phyloP scores from a whole-genome alignment of 345 rosid genomes.

The Noccaea caerulescens region DNA sequence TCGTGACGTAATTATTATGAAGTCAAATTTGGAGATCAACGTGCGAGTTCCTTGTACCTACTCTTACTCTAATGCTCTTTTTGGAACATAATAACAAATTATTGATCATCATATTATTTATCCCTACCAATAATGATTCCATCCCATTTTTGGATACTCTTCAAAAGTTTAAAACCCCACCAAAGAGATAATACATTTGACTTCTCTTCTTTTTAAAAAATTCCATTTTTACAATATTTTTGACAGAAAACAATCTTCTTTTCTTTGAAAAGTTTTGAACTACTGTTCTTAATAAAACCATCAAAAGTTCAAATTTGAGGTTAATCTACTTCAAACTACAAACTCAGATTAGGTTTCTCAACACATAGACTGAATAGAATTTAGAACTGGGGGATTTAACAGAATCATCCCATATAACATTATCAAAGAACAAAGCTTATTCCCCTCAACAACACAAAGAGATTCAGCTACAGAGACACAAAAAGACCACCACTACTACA shows the following conservation, averaged over 20 bases:
- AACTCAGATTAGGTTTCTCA: constrained; percentile 13
- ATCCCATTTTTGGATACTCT: constrained; percentile 35
- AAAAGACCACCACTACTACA: constrained; percentile 32
- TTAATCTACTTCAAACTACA: constrained; percentile 9
- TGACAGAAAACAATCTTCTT: constrained; percentile 6
- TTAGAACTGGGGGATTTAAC: neutral
- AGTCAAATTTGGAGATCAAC: constrained; percentile 20
- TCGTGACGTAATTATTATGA: constrained; percentile 25
- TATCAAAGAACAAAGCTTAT: constrained; percentile 33
- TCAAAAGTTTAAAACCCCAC: constrained; percentile 30
- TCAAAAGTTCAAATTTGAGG: constrained; percentile 24
- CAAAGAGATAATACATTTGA: constrained; percentile 16
- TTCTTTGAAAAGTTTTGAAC: constrained; percentile 1
- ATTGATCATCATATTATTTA: constrained; percentile 35
- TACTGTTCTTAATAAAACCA: neutral
- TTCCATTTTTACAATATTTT: neutral
- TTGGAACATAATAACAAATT: constrained; percentile 31
- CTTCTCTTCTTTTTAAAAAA: neutral
- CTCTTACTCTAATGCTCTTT: constrained; percentile 24
- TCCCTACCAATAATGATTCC: constrained; percentile 39
- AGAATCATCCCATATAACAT: constrained; percentile 33
- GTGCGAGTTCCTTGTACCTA: constrained; percentile 23
- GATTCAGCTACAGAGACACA: constrained; percentile 32
- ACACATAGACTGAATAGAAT: constrained; percentile 24
- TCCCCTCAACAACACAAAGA: constrained; percentile 34